phyloP scores from a whole-genome alignment of 192 early-diverging fungal species.

The Entomortierella chlamydospora region DNA sequence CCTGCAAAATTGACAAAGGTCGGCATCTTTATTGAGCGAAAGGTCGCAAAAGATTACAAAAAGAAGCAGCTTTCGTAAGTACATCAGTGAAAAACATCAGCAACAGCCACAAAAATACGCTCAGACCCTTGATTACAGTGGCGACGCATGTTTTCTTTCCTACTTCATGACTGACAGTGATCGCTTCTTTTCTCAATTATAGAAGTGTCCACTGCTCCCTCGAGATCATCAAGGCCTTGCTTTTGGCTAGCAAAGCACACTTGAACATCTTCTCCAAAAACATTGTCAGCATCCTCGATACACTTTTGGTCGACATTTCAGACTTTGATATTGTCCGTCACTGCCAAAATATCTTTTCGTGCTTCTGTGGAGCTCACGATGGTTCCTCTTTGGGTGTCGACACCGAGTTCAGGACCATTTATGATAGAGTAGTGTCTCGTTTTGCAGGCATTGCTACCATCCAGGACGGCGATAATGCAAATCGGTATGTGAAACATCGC shows the following conservation, averaged over 20 bases:
- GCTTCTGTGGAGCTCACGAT: constrained; percentile 81
- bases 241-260: constrained; percentile 77
- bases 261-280: constrained; percentile 87
- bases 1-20: constrained; percentile 93
- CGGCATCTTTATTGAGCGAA: constrained; percentile 82
- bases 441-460: constrained; percentile 62
- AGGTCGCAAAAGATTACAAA: constrained; percentile 72
- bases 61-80: constrained; percentile 72
- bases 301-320: constrained; percentile 39
- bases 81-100: background rate
- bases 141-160: too few species aligned
- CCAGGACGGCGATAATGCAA: constrained; percentile 34
- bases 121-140: background rate
- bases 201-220: constrained; percentile 76
- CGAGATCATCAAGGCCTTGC: constrained; percentile 78
- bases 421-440: constrained; percentile 64
- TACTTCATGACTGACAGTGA: too few species aligned
- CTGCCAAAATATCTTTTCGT: constrained; percentile 60
- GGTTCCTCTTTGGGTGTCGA: constrained; percentile 80
- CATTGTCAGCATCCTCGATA: constrained; percentile 76
- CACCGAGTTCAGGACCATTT: constrained; percentile 63
- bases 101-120: too few species aligned
- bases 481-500: constrained; percentile 15
- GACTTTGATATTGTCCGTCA: constrained; percentile 45
- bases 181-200: background rate